Evolutionary conservation across 768 basidiomycete species (phyloP), one percentile per base, ranked within the genome.

Genomic region (Suillus subalutaceus): DNA sequence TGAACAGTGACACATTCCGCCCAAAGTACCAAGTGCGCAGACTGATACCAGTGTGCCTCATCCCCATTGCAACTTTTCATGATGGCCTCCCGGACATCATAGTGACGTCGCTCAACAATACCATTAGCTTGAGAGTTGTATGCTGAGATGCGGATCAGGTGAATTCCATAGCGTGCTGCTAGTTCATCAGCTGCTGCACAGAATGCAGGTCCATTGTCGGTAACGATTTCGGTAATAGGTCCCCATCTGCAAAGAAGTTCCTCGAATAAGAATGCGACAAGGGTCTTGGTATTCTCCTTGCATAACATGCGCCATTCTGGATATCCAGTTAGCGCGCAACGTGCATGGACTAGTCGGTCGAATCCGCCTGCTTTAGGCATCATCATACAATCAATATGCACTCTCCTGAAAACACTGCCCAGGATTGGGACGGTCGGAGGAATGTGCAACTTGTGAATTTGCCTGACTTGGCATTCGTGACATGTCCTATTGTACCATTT

Each of bases 281-380:
- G 2, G 0, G 63, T 52, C 0, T 38, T 12, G 0, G 41, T 65
- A 0, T 65, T 76, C 23, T 77, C 69, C 0, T 75, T 72, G 20
- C 73, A 62, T 1, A 74, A 64, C 77, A 80, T 79, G 62, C n/a
- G 65, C 61, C 61, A 82, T 78, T 9, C 79, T 23, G 7, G 70
- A 8, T 65, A 68, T 0, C 52, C 26, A 0, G 64, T 57, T 0
- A 71, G 40, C 0, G 58, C 16, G 1, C 66, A 69, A 0, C 15
- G 8, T 0, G 57, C 67, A 1, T 69, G 32, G 68, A 68, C 69
- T 7, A 80, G 72, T 12, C 68, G 76, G 0, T 26, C 5, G 18
- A 63, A 69, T 0, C 69, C n/a, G 0, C 43, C 6, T 0, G 53
- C 41, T 8, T 37, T 55, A 0, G 43, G 62, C 69, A 70, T 68